Conservation (phyloP, 345 rosid genomes). For the Erysimum cheiranthoides region DNA sequence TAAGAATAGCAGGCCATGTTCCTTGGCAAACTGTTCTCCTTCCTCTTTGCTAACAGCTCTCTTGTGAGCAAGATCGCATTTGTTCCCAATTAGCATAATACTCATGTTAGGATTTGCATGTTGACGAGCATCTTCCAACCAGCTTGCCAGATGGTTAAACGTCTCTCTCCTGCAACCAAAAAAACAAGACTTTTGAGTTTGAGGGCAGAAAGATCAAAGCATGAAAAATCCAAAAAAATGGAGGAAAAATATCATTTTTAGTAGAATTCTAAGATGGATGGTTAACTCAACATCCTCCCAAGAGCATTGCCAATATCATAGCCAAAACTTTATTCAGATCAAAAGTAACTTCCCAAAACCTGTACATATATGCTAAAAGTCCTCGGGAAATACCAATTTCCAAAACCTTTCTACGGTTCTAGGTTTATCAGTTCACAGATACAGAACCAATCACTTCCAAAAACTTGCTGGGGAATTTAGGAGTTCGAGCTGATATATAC, state of each 20-base stretch:
- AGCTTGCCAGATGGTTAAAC: slow-evolving; percentile 94
- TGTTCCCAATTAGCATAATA: slow-evolving; percentile 90
- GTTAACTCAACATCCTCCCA: neutral
- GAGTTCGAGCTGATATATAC: neutral
- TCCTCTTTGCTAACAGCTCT: slow-evolving; percentile 98
- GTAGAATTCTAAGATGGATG: neutral
- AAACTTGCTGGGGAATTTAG: neutral
- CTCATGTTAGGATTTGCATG: slow-evolving; percentile 99
- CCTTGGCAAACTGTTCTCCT: slow-evolving; percentile 97
- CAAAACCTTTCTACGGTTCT: slow-evolving; percentile 3
- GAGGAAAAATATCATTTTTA: neutral
- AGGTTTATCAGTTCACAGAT: slow-evolving; percentile 6
- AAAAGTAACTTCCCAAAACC: neutral
- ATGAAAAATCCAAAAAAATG: neutral
- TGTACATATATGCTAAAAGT: neutral
- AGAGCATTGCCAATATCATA: slow-evolving; percentile 8
- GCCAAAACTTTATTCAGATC: slow-evolving; percentile 11
- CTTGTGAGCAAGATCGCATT: slow-evolving; percentile 84
- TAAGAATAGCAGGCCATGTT: slow-evolving; percentile 84
- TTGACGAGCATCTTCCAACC: slow-evolving; percentile 99
- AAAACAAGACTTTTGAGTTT: neutral
- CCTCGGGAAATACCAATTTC: slow-evolving; percentile 1
- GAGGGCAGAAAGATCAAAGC: slow-evolving; percentile 7
- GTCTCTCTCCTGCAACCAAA: slow-evolving; percentile 81
- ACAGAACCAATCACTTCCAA: neutral